Percentiles rank a stretch among this genome's conserved stretches.
Conservation (phyloP, 2,329 filamentous ascomycete species). For the Fusarium verrucosum region DNA sequence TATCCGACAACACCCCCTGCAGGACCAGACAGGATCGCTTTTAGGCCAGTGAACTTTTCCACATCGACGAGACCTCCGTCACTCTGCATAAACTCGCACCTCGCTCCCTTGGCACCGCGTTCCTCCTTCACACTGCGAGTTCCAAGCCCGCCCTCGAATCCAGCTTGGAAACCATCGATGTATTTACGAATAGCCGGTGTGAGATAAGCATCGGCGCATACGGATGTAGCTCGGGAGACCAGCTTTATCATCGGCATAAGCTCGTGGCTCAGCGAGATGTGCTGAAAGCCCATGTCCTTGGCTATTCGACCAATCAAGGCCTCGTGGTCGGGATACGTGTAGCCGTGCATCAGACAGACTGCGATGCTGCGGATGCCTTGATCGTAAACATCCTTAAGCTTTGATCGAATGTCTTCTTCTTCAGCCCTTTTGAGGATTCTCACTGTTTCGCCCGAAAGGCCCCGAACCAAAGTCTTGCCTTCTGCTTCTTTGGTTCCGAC, state of each 20-base stretch:
- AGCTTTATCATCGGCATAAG: constrained; percentile 58
- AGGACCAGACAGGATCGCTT: constrained; percentile 87
- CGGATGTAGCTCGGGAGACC: constrained; percentile 55
- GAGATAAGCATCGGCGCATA: constrained; percentile 57
- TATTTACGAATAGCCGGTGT: constrained; percentile 55
- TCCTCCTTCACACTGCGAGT: constrained; percentile 76
- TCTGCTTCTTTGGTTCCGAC: constrained; percentile 58
- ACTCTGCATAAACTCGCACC: constrained; percentile 96
- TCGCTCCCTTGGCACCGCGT: constrained; percentile 71
- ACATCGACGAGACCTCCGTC: constrained; percentile 80
- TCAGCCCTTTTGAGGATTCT: constrained; percentile 70
- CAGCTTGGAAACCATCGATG: constrained; percentile 78
- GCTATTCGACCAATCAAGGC: constrained; percentile 79
- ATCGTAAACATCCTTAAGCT: constrained; percentile 70
- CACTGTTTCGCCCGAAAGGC: constrained; percentile 75
- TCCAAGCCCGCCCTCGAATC: constrained; percentile 83
- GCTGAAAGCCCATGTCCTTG: constrained; percentile 75
- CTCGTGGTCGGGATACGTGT: constrained; percentile 90
- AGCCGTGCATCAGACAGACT: constrained; percentile 91
- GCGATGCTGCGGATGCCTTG: constrained; percentile 81
- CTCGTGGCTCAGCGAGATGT: constrained; percentile 69
- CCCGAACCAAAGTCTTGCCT: constrained; percentile 70
- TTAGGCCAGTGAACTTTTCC: constrained; percentile 82
- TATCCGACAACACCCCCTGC: constrained; percentile 96
- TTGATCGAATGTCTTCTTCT: constrained; percentile 61